Evolutionary conservation across 2,329 filamentous ascomycete species (phyloP).

Genomic region (Spiromastix sp.): DNA sequence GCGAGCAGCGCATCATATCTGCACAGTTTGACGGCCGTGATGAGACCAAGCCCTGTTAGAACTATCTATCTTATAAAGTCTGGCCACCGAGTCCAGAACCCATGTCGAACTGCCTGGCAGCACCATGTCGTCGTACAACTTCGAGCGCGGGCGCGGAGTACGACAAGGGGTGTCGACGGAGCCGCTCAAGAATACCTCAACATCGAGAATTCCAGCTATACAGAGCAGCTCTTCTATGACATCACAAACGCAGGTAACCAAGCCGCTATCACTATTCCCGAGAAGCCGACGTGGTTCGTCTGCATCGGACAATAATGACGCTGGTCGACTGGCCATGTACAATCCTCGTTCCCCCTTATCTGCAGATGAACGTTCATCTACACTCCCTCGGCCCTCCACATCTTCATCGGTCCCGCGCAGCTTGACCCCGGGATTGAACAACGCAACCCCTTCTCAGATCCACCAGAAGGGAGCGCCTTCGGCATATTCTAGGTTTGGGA

Average conservation of each 20-base stretch:
- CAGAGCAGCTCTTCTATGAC: conserved; percentile 12
- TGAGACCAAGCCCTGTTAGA: no score
- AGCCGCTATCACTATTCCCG: conserved; percentile 13
- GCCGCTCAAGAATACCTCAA: conserved; percentile 17
- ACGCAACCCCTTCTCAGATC: background rate
- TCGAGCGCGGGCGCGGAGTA: conserved; percentile 22
- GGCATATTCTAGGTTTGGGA: conserved; percentile 1
- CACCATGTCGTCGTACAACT: conserved; percentile 29
- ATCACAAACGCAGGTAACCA: conserved; percentile 20
- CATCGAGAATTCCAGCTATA: conserved; percentile 15
- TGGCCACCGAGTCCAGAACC: no score
- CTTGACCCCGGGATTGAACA: conserved; percentile 1
- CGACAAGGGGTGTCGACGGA: conserved; percentile 17
- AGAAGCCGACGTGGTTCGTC: conserved; percentile 19
- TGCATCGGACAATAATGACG: conserved; percentile 20
- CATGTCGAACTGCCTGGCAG: no score
- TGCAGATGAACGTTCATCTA: conserved; percentile 12
- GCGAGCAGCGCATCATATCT: no score
- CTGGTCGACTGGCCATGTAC: conserved; percentile 1
- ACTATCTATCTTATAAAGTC: no score
- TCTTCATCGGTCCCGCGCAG: background rate
- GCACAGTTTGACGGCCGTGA: no score
- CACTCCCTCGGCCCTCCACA: conserved; percentile 5
- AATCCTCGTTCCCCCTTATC: conserved; percentile 13
- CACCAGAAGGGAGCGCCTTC: background rate